Evolutionary conservation across 192 early-diverging fungal species (phyloP), one percentile per base, ranked within the genome.

Genomic region (Gamsiella multidivaricata): DNA sequence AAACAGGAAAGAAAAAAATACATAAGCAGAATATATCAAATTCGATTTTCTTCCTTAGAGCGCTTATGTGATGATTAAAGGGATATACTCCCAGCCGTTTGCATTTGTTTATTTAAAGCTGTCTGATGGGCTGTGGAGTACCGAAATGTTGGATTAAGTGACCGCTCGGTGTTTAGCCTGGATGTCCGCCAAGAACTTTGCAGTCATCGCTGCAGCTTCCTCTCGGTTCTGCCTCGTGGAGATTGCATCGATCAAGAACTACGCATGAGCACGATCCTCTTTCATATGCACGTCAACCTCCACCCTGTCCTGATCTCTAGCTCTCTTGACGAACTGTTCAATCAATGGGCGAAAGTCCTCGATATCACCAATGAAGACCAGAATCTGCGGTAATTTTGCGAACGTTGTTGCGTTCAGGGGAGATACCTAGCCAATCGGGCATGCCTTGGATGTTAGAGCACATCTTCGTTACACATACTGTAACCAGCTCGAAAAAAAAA

Each of bases 281-380:
- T 20, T 23, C 43, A 73, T 8, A 6, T 56, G 32, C 3, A 25
- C 22, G 34, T 47, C 26, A 1, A 65, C 36, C 12, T 64, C 70
- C n/a, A 63, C 70, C 2, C 54, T 62, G 7, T 65, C 70, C 1
- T n/a, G n/a, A n/a, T 34, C 33, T n/a, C 34, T 26, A 15, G 57
- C 60, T 26, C 31, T 62, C 23, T 37, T 28, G 43, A 72, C 70
- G 57, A 72, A 72, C 54, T 37, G 3, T 22, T 72, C 70, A n/a
- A 72, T 62, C 36, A 54, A 64, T 8, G 70, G 61, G 7, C 70
- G 53, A 28, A 72, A 45, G 25, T 57, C 57, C 36, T 72, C 70
- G 12, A 45, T 42, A 15, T 61, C 70, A 0, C 61, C 70, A 6
- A 55, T 55, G 17, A 57, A 57, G 20, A 72, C 36, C 10, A 72